Conservation (phyloP, 768 basidiomycete species). For the Hygrophorus pudorinus region DNA sequence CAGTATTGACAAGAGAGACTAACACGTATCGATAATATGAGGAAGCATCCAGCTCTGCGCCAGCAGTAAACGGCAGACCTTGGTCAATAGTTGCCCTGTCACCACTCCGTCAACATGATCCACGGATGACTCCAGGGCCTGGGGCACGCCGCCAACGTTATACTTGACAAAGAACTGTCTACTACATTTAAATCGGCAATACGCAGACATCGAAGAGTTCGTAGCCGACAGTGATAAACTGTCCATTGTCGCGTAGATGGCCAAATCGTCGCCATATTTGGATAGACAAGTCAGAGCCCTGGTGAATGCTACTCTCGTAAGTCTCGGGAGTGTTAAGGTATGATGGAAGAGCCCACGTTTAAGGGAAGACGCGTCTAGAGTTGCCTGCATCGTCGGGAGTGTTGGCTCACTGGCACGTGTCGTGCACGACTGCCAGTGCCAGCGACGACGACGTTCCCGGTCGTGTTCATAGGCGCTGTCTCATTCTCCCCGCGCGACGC, state of each 20-base stretch:
- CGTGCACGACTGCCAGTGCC: too few species aligned
- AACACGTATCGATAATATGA: slow-evolving; percentile 3
- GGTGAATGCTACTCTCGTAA: slow-evolving; percentile 46
- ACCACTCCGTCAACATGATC: slow-evolving; percentile 32
- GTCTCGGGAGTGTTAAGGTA: slow-evolving; percentile 7
- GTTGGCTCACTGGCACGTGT: too few species aligned
- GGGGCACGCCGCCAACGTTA: slow-evolving; percentile 23
- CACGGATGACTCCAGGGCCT: slow-evolving; percentile 11
- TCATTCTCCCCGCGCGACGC: too few species aligned
- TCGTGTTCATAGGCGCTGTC: too few species aligned
- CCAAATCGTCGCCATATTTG: slow-evolving; percentile 74
- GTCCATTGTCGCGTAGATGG: slow-evolving; percentile 54
- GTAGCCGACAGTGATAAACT: slow-evolving; percentile 58
- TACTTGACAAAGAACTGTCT: slow-evolving; percentile 66
- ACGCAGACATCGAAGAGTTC: slow-evolving; percentile 76
- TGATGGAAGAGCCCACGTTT: slow-evolving; percentile 28
- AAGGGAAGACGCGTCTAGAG: slow-evolving; percentile 47
- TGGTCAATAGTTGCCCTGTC: slow-evolving; percentile 59
- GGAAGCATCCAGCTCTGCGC: neutral
- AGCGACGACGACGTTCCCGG: too few species aligned
- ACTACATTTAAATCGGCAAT: slow-evolving; percentile 66
- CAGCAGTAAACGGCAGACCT: slow-evolving; percentile 34
- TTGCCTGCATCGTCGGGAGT: slow-evolving; percentile 46
- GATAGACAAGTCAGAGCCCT: slow-evolving; percentile 69
- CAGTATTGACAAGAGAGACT: slow-evolving; percentile 67